A percentile compares a stretch with the other conserved stretches of the same genome.
Evolutionary conservation across 2,329 filamentous ascomycete species (phyloP).

Genomic region (Aspergillus sp.): DNA sequence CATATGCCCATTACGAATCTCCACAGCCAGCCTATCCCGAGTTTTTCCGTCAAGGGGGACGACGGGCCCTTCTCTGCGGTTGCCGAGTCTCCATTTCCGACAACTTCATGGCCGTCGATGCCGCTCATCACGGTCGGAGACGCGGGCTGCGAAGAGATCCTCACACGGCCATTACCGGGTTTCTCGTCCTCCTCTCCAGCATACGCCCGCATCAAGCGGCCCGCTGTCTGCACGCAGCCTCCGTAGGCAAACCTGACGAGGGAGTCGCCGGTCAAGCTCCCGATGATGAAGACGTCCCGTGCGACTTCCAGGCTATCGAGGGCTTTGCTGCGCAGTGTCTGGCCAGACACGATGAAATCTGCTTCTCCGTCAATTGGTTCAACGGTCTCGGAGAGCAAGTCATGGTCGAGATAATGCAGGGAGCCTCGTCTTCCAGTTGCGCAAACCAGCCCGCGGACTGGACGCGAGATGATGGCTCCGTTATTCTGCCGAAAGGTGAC

Average conservation of each 20-base stretch:
- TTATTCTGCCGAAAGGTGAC: slow-evolving; percentile 38
- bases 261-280: slow-evolving; percentile 52
- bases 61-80: slow-evolving; percentile 6
- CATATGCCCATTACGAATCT: slow-evolving; percentile 11
- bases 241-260: slow-evolving; percentile 52
- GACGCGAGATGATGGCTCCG: slow-evolving; percentile 36
- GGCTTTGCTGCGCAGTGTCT: slow-evolving; percentile 45
- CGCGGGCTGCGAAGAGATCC: slow-evolving; percentile 8
- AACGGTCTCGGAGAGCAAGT: slow-evolving; percentile 41
- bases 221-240: slow-evolving; percentile 48
- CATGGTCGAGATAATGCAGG: slow-evolving; percentile 41
- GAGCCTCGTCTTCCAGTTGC: slow-evolving; percentile 49
- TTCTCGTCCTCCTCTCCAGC: slow-evolving; percentile 8
- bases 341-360: slow-evolving; percentile 38
- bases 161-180: slow-evolving; percentile 5
- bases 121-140: slow-evolving; percentile 28
- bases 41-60: slow-evolving; percentile 6
- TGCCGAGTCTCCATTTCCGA: slow-evolving; percentile 1
- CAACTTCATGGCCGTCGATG: slow-evolving; percentile 27
- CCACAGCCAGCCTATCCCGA: slow-evolving; percentile 12
- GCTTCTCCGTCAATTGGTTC: slow-evolving; percentile 10
- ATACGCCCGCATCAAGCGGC: slow-evolving; percentile 36
- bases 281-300: slow-evolving; percentile 45
- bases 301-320: slow-evolving; percentile 46
- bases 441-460: slow-evolving; percentile 44